Conservation (phyloP, 2,329 filamentous ascomycete genomes). For the Rutstroemia sp. region DNA sequence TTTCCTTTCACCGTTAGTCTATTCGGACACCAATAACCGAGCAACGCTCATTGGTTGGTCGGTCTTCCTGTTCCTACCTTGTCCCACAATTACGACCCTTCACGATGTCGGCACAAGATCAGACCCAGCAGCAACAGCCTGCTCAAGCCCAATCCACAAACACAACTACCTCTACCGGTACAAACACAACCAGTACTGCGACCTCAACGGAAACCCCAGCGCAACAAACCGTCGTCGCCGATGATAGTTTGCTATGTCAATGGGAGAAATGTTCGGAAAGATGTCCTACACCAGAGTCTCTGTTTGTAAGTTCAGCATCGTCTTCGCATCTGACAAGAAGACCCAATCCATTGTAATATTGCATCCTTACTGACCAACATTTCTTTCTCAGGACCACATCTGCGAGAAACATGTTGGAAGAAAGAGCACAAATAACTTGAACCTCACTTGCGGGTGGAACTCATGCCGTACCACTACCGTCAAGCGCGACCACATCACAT, state of each 20-base stretch:
- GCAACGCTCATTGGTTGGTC: not conserved
- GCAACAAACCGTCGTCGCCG: slow-evolving; percentile 17
- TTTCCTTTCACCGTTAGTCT: not conserved
- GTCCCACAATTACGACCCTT: not conserved
- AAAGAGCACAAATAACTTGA: slow-evolving; percentile 98
- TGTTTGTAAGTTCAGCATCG: slow-evolving; percentile 31
- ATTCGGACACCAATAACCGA: not conserved
- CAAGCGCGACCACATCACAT: slow-evolving; percentile 98
- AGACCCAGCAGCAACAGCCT: slow-evolving; percentile 10
- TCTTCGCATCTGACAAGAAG: not conserved
- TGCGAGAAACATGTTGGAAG: slow-evolving; percentile 97
- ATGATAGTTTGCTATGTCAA: slow-evolving; percentile 34
- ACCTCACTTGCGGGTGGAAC: slow-evolving; percentile 95
- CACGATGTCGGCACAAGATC: slow-evolving; percentile 7
- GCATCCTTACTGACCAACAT: slow-evolving; percentile 2
- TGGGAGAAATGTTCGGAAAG: slow-evolving; percentile 35
- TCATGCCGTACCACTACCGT: slow-evolving; percentile 93
- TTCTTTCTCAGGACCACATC: slow-evolving; percentile 70
- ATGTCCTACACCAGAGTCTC: slow-evolving; percentile 32
- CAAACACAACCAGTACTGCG: slow-evolving; percentile 13
- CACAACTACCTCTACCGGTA: not conserved
- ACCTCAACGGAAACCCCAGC: slow-evolving; percentile 12
- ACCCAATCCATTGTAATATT: not conserved
- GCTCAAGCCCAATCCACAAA: not conserved
- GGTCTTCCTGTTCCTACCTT: not conserved